Base-by-base conservation (phyloP, 1,284 basidiomycete genomes). In the Ustilago tritici region DNA sequence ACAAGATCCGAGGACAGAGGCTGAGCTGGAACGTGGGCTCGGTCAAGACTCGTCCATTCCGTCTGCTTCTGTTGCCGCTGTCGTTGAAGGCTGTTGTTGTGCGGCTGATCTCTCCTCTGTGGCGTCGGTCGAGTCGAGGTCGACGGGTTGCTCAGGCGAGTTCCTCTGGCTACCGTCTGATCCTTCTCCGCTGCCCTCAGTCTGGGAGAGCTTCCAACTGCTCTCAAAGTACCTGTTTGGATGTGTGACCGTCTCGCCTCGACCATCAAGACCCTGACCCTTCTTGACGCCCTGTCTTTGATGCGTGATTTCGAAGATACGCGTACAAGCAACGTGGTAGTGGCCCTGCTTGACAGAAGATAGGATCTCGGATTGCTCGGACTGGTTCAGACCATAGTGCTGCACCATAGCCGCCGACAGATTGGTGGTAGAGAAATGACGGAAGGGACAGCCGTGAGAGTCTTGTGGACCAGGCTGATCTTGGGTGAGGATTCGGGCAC, bases 231-330 rank as follows among this genome's bases (percentile, higher is more conserved):
- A 91, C 74, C 95, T 92, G 86, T 99, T 99, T 4, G 97, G 97
- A 88, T 99, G 97, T 35, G 91, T 93, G 35, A 98, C 93, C 73
- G 91, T 93, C 85, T 98, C 96, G 0, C 93, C 93, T 12, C 89
- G 90, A 5, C 94, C 94, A 35, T 76, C 78, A 55, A 97, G 83
- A 0, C 96, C 96, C 35, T 96, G 93, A 3, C 95, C 95, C 86
- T 93, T 95, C 87, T 91, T 92, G 65, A 97, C 90, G 8, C 92
- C 92, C 70, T 88, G 88, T 50, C 88, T 81, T 46, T 71, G 70
- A 86, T 99, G 96, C 23, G 95, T 97, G 54, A 98, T 90, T 88
- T 99, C 97, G 87, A 95, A 99, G 40, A 99, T 93, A 17, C 95
- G 90, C 19, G 97, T 99, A 87, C 97, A 99, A 4, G 95, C 97